Conservation (phyloP, 805 yeast genomes). For the Candida xiaguanensis region DNA sequence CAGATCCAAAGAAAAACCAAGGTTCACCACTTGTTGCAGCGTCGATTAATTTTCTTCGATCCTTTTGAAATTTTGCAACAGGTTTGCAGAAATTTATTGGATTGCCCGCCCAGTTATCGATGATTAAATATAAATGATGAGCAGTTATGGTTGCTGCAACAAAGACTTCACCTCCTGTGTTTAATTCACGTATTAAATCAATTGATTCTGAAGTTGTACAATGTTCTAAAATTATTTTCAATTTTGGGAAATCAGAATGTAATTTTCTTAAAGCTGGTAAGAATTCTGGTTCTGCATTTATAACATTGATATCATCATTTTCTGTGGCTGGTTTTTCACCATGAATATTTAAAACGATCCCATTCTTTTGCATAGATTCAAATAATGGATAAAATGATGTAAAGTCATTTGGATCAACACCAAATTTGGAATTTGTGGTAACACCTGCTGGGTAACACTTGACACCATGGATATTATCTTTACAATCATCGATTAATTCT, state of each 20-base stretch:
- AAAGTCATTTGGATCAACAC: constrained; percentile 92
- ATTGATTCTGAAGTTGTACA: constrained; percentile 92
- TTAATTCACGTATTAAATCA: constrained; percentile 64
- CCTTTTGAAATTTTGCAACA: constrained; percentile 89
- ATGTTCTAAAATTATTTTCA: constrained; percentile 87
- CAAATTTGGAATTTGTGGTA: constrained; percentile 91
- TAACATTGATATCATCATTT: constrained; percentile 69
- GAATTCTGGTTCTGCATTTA: constrained; percentile 91
- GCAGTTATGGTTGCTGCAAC: constrained; percentile 96
- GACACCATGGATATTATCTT: constrained; percentile 74
- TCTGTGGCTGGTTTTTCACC: constrained; percentile 82
- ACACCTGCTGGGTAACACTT: constrained; percentile 99
- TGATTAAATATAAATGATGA: constrained; percentile 83
- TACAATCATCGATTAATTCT: constrained; percentile 73
- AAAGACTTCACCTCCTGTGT: constrained; percentile 33
- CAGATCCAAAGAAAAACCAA: constrained; percentile 94
- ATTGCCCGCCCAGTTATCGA: constrained; percentile 96
- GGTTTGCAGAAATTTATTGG: constrained; percentile 96
- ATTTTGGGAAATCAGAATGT: constrained; percentile 77
- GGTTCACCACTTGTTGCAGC: constrained; percentile 94
- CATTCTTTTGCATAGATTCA: constrained; percentile 77
- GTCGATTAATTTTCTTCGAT: constrained; percentile 69
- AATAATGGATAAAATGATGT: constrained; percentile 85
- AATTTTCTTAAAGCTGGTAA: constrained; percentile 82
- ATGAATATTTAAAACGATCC: constrained; percentile 80